Base-by-base conservation (phyloP, 2,329 filamentous ascomycete genomes). In the Colletotrichum noveboracense region DNA sequence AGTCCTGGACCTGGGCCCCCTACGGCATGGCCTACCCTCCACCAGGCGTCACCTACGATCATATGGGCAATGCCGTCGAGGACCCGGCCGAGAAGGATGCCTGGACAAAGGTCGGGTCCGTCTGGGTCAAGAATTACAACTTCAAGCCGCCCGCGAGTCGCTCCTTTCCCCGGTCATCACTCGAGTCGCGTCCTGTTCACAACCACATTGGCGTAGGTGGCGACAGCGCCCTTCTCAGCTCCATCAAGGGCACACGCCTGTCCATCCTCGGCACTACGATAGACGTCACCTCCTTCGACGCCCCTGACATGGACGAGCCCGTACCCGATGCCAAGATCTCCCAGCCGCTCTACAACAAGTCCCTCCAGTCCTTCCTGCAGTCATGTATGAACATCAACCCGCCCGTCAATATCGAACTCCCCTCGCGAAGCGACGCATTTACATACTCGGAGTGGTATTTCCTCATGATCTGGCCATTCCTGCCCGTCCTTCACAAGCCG, bases 231-330 rank as follows among this genome's bases (percentile, higher is more conserved):
- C 91, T 92, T 66, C 85, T 96, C 48, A 95, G 92, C 83, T 93
- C 93, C 9, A 93, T 96, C 80, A 93, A 93, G 79, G 94, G 94
- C 62, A 96, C 94, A 0, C 92, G 91, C 10, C 86, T 97, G n/a
- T 93, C 94, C 2, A 91, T 97, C 69, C 91, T 97, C 56, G 95
- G 95, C 38, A 94, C 94, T 79, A 93, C 94, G 61, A 94, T 97
- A 79, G 94, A 97, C 83, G 90, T 96, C 56, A 92, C 93, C 14
- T 91, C 93, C 60, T 95, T 95, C 80, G 89, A 93, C 62, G 91
- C 90, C 1, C 87, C 89, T 2, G 94, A 95, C 76, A 88, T 91
- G 82, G 91, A 94, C 79, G 93, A 94, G 85, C 91, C 84, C 74
- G 85, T 82, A 76, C 84, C 82, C 79, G 89, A 82, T 24, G 83